phyloP scores from a whole-genome alignment of 2,329 filamentous ascomycete genomes.

The Xenoacremonium recifei region DNA sequence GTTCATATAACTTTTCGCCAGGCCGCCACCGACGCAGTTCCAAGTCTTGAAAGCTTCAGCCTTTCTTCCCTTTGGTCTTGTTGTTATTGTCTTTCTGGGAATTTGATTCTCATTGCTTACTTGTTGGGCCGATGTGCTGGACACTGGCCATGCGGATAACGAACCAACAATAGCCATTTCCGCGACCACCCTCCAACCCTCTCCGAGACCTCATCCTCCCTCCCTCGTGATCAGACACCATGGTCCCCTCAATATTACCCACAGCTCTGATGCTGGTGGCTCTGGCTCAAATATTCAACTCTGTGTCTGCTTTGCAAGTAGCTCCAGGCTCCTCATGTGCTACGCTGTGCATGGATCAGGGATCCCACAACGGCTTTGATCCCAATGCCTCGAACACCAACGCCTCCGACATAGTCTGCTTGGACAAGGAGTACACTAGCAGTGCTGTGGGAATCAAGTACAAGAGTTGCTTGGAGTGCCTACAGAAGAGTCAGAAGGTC shows the following conservation, averaged over 20 bases:
- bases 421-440: constrained; percentile 38
- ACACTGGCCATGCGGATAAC: neutral
- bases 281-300: constrained; percentile 12
- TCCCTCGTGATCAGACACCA: neutral
- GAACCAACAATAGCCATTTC: neutral
- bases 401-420: constrained; percentile 46
- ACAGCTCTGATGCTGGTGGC: constrained; percentile 16
- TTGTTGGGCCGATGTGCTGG: neutral
- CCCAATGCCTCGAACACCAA: constrained; percentile 40
- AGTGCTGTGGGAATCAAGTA: constrained; percentile 42
- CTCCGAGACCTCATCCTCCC: neutral
- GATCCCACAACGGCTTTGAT: constrained; percentile 30
- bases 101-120: neutral
- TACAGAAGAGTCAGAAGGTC: constrained; percentile 43
- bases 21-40: neutral
- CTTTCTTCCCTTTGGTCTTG: neutral
- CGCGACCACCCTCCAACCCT: neutral
- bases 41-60: neutral
- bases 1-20: neutral
- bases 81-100: neutral
- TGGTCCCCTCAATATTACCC: constrained; percentile 4
- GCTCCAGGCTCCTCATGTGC: constrained; percentile 52
- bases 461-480: constrained; percentile 45
- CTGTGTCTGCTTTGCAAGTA: constrained; percentile 38
- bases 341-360: constrained; percentile 42